Evolutionary conservation across 306 rosid species (phyloP).

Genomic region (Gastrolobium bilobum): DNA sequence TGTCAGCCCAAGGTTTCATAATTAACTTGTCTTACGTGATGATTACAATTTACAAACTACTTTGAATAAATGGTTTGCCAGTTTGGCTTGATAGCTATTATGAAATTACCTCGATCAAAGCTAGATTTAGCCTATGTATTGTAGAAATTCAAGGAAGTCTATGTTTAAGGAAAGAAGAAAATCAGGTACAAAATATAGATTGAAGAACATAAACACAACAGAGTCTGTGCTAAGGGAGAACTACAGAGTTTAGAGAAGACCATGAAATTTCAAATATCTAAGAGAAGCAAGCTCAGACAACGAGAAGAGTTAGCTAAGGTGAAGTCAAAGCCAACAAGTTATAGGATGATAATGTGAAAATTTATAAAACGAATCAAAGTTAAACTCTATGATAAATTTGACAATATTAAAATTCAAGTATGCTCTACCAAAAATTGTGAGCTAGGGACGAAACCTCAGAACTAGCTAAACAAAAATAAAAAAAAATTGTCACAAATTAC

Average conservation of each 20-base stretch:
- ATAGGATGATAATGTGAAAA: neutral
- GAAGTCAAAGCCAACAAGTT: conserved; percentile 15
- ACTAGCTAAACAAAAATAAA: conserved; percentile 2
- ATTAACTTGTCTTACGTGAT: neutral
- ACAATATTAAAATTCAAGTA: neutral
- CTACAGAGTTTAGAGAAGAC: neutral
- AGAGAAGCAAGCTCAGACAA: neutral
- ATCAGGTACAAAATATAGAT: neutral
- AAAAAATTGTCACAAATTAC: neutral
- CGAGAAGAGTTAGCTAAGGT: conserved; percentile 1
- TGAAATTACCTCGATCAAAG: neutral
- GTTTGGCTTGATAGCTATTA: conserved; percentile 19
- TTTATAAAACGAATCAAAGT: neutral
- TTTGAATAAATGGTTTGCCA: conserved; percentile 27
- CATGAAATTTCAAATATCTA: conserved; percentile 14
- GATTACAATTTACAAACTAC: neutral
- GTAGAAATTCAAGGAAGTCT: conserved; percentile 21
- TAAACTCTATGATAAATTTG: neutral
- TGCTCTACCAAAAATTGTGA: conserved; percentile 10
- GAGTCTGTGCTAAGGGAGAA: neutral
- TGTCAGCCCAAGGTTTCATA: neutral
- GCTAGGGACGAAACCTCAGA: conserved; percentile 1
- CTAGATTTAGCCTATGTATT: neutral
- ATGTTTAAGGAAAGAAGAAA: neutral
- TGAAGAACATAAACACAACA: conserved; percentile 14